phyloP scores from a whole-genome alignment of 306 rosid species.

The Trifolium repens region DNA sequence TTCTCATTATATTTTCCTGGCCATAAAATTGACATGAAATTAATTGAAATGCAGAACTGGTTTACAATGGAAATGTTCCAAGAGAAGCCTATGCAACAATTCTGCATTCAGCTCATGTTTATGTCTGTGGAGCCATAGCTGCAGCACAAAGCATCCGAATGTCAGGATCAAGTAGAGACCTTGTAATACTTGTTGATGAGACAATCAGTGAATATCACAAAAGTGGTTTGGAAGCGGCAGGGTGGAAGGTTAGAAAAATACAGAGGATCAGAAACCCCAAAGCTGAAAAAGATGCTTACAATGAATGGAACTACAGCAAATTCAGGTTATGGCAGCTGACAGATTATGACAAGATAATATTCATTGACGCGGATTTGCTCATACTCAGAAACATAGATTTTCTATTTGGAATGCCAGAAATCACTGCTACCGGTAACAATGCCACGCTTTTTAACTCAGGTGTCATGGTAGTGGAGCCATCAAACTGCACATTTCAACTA shows the following conservation, averaged over 20 bases:
- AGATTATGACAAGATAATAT: constrained; percentile 92
- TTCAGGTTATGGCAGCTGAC: constrained; percentile 92
- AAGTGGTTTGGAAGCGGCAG: constrained; percentile 94
- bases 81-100: constrained; percentile 95
- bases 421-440: constrained; percentile 90
- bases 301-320: constrained; percentile 98
- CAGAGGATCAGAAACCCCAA: constrained; percentile 90
- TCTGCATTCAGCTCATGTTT: constrained; percentile 90
- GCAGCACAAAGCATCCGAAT: constrained; percentile 94
- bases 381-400: constrained; percentile 84
- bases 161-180: constrained; percentile 88
- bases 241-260: constrained; percentile 87
- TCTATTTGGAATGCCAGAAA: constrained; percentile 85
- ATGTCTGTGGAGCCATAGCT: constrained; percentile 95
- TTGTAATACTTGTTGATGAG: constrained; percentile 88
- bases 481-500: constrained; percentile 87
- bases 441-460: constrained; percentile 96
- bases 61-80: constrained; percentile 63
- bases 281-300: constrained; percentile 96
- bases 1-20: constrained; percentile 5
- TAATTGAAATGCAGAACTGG: constrained; percentile 58
- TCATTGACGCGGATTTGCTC: constrained; percentile 89
- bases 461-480: constrained; percentile 97
- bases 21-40: constrained; percentile 19
- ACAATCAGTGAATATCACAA: constrained; percentile 78